A percentile compares a stretch with the other conserved stretches of the same genome.
Evolutionary conservation across 495 filamentous ascomycete species (phyloP).

Genomic region (Cladorrhinum samala): DNA sequence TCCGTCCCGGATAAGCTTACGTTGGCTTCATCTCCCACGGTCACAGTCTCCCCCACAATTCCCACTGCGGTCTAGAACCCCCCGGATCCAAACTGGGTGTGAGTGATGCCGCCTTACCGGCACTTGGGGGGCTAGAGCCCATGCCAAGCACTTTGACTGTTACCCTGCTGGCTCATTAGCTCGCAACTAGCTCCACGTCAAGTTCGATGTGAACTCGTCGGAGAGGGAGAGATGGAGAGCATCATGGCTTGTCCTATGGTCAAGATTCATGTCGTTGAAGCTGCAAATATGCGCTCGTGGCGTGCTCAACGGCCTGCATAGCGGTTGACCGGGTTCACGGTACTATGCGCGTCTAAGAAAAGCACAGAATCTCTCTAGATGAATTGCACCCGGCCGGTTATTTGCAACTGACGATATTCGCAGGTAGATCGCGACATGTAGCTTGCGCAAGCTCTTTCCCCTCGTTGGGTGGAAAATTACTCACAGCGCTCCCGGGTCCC

Average conservation of each 20-base stretch:
- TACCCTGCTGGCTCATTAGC: not conserved
- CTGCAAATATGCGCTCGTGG: not conserved
- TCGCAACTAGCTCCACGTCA: no score
- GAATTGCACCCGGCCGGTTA: slow-evolving; percentile 2
- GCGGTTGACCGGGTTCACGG: slow-evolving; percentile 4
- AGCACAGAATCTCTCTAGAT: not conserved
- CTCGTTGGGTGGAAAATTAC: slow-evolving; percentile 3
- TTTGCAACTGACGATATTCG: slow-evolving; percentile 4
- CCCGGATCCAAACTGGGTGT: not conserved
- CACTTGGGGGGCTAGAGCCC: slow-evolving; percentile 3
- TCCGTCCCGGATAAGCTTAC: slow-evolving; percentile 5
- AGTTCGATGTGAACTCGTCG: not conserved
- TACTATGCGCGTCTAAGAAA: slow-evolving; percentile 3
- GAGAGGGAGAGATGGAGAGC: not conserved
- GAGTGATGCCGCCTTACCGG: not conserved
- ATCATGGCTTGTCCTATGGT: not conserved
- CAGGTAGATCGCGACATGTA: not conserved
- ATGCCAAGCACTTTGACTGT: not conserved
- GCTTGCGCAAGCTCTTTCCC: not conserved
- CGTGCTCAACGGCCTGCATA: not conserved
- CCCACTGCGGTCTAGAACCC: slow-evolving; percentile 1
- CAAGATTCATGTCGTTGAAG: not conserved
- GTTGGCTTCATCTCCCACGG: slow-evolving; percentile 1
- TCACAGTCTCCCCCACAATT: slow-evolving; percentile 1
- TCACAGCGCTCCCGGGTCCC: not conserved